phyloP scores from a whole-genome alignment of 345 rosid genomes.

The Cardamine chenopodiifolia region DNA sequence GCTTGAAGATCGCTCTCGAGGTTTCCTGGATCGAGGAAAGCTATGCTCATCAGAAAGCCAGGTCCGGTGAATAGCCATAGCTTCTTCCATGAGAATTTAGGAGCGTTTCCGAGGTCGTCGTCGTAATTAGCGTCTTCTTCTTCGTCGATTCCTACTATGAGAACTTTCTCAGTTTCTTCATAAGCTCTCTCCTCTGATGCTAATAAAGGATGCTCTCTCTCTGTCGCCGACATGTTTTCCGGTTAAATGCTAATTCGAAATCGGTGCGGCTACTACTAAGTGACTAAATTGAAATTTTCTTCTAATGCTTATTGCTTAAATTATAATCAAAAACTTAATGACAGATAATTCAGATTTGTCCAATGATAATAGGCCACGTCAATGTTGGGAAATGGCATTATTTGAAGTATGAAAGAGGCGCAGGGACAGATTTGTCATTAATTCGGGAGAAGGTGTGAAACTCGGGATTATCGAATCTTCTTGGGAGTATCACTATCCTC shows the following conservation, averaged over 20 bases:
- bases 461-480: constrained; percentile 18
- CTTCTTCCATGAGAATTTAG: constrained; percentile 91
- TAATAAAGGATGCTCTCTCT: constrained; percentile 27
- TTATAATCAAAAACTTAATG: not conserved
- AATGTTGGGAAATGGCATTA: not conserved
- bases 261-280: not conserved
- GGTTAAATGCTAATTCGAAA: not conserved
- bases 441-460: not conserved
- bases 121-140: constrained; percentile 28
- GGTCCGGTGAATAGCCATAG: constrained; percentile 96
- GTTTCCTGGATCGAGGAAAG: constrained; percentile 94
- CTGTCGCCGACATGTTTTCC: constrained; percentile 34
- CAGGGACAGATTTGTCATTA: constrained; percentile 3
- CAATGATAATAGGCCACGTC: not conserved
- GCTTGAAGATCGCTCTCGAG: constrained; percentile 96
- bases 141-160: constrained; percentile 58
- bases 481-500: constrained; percentile 28
- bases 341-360: not conserved
- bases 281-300: not conserved
- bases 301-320: not conserved
- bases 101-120: constrained; percentile 43
- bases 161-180: constrained; percentile 72
- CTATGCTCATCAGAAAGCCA: constrained; percentile 95
- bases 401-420: not conserved
- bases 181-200: constrained; percentile 63